A percentile compares a stretch with the other conserved stretches of the same genome.
These are phyloP conservation scores for Penicillium sp. DNA, from an alignment of 2,329 filamentous ascomycete species.

Conservation along the genomic window DNA sequence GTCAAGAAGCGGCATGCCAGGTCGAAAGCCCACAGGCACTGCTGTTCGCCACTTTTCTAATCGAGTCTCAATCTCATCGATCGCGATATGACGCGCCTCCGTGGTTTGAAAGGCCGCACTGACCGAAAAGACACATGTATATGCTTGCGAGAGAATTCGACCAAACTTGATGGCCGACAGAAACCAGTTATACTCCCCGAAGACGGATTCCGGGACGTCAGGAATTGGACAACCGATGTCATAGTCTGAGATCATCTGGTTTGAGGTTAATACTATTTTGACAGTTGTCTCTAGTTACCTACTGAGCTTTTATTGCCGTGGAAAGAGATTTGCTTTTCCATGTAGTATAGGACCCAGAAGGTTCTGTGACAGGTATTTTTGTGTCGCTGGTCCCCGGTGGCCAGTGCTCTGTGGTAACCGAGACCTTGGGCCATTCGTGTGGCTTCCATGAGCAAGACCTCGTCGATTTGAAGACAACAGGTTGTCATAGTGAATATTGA, in stretches of 20 bases:
- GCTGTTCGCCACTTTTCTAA: constrained; percentile 35
- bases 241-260: not conserved
- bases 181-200: constrained; percentile 41
- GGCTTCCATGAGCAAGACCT: constrained; percentile 36
- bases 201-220: constrained; percentile 31
- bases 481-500: constrained; percentile 39
- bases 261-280: not conserved
- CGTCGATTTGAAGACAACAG: constrained; percentile 37
- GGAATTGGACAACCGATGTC: constrained; percentile 26
- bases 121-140: constrained; percentile 38
- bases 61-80: not conserved
- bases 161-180: constrained; percentile 31
- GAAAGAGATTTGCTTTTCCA: constrained; percentile 42
- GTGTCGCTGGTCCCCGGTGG: not conserved
- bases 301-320: constrained; percentile 34
- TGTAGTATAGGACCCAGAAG: constrained; percentile 45
- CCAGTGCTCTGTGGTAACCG: constrained; percentile 19
- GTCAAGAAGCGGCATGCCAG: constrained; percentile 6
- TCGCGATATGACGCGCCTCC: not conserved
- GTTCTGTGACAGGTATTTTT: constrained; percentile 22
- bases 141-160: constrained; percentile 36
- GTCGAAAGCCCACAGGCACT: constrained; percentile 33
- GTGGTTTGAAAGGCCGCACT: constrained; percentile 29
- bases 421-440: constrained; percentile 36
- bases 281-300: constrained; percentile 5